These are phyloP conservation scores for Dissoconium aciculare DNA, from an alignment of 2,329 filamentous ascomycete genomes.

Conservation along the genomic window DNA sequence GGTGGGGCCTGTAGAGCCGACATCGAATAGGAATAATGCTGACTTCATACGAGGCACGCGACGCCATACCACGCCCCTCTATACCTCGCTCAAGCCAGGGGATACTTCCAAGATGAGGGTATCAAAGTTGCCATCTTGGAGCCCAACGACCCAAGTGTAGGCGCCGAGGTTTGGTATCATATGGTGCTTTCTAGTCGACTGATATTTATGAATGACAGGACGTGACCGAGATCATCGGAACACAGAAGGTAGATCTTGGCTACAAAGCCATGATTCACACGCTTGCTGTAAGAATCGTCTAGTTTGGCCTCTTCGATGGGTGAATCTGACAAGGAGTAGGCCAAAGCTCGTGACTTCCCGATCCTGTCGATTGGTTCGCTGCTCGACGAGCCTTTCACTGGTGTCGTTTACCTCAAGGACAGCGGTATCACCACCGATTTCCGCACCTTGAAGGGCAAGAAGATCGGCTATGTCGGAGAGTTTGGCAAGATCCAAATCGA, in stretches of 20 bases:
- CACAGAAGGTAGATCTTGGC: slow-evolving; percentile 59
- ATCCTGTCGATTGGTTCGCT: slow-evolving; percentile 59
- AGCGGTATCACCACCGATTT: slow-evolving; percentile 64
- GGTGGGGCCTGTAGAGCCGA: slow-evolving; percentile 36
- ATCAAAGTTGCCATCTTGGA: slow-evolving; percentile 65
- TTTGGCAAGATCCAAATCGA: slow-evolving; percentile 64
- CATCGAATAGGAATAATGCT: slow-evolving; percentile 1
- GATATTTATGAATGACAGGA: too few species aligned
- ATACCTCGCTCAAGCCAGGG: slow-evolving; percentile 62
- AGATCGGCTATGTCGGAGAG: slow-evolving; percentile 65
- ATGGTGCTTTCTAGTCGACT: too few species aligned
- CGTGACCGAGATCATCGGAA: slow-evolving; percentile 68
- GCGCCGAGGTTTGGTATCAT: slow-evolving; percentile 16
- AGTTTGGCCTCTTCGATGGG: too few species aligned
- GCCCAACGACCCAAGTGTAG: slow-evolving; percentile 59
- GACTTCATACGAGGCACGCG: slow-evolving; percentile 47
- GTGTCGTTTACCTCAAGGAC: slow-evolving; percentile 60
- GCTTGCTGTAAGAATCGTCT: slow-evolving; percentile 44
- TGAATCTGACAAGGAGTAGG: too few species aligned
- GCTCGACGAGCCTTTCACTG: slow-evolving; percentile 67
- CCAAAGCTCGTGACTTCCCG: slow-evolving; percentile 61
- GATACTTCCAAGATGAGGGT: slow-evolving; percentile 59
- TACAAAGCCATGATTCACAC: slow-evolving; percentile 81
- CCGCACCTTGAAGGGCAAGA: slow-evolving; percentile 58
- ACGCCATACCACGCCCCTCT: slow-evolving; percentile 68